Evolutionary conservation across 169 alveolate species (phyloP).

Genomic region (Babesia ovata): DNA sequence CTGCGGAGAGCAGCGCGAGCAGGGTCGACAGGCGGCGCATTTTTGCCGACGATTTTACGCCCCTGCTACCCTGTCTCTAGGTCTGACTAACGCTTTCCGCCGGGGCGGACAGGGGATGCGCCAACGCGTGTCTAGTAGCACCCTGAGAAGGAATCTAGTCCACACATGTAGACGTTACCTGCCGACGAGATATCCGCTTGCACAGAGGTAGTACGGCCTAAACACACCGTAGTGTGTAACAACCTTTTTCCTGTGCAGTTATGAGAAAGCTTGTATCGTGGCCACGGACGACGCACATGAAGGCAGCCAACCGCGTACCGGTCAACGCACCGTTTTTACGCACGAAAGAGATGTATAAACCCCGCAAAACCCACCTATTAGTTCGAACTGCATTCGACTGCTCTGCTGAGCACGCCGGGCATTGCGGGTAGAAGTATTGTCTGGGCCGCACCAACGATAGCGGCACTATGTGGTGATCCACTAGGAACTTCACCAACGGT

Average conservation of each 20-base stretch:
- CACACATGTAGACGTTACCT: conserved; percentile 22
- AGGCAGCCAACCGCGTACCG: neutral
- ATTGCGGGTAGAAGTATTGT: conserved; percentile 78
- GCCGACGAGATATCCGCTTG: conserved; percentile 48
- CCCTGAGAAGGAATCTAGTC: conserved; percentile 14
- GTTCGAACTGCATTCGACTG: conserved; percentile 66
- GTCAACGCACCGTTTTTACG: neutral
- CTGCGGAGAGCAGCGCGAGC: neutral
- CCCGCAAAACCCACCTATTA: conserved; percentile 24
- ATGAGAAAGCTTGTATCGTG: neutral
- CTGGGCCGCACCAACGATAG: conserved; percentile 60
- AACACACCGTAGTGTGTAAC: conserved; percentile 63
- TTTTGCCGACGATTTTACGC: neutral
- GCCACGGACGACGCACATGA: neutral
- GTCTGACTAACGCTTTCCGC: neutral
- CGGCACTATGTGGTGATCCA: conserved; percentile 43
- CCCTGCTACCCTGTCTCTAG: neutral
- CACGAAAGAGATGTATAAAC: neutral
- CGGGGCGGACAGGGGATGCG: conserved; percentile 8
- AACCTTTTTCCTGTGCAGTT: conserved; percentile 27
- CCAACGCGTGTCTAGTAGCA: conserved; percentile 59
- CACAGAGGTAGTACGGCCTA: conserved; percentile 60
- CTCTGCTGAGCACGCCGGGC: conserved; percentile 62
- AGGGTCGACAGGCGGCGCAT: conserved; percentile 3
- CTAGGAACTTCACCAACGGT: conserved; percentile 48